Base-by-base conservation (phyloP, 345 rosid genomes). In the Acer campestre region DNA sequence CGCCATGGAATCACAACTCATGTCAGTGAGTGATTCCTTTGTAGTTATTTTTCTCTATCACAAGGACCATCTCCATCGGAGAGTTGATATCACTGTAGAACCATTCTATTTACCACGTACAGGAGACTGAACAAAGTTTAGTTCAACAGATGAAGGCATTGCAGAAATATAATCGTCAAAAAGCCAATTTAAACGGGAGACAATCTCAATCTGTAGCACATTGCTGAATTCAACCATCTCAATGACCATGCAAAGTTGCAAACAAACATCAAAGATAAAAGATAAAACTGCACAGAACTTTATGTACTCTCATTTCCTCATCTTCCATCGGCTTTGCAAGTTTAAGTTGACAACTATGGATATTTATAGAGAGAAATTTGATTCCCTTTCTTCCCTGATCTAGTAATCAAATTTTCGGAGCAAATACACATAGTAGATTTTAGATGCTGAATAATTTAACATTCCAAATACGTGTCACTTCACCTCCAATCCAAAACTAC, bases 401-500 rank as follows among this genome's bases (percentile, higher is more conserved):
- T 7, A 48, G 44, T 10, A 44, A 58, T 31, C 65, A 58, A 66
- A 44, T 48, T 69, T 23, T 56, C 16, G 22, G 10, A 61, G 48
- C 14, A 76, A 58, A 76, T 59, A 22, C 70, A 67, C 74, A 25
- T 25, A 68, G 46, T 16, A 56, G 40, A 53, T 76, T 73, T 70
- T 11, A 35, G 27, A 40, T 75, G 51, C 77, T 17, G 75, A 61
- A 70, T 42, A 59, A 76, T 73, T 67, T 61, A 49, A 74, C 55
- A 70, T 40, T 75, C 18, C 61, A 29, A n/a, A 67, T 20, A 49
- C 29, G 27, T 27, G 20, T 13, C 23, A 55, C 22, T 73, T 38
- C 49, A 48, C 35, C 49, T 7, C 48, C 63, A 55, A 48, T 77
- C 59, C 49, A 35, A 71, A 35, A 38, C 77, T 86, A 94, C 85